phyloP scores from a whole-genome alignment of 768 basidiomycete species.

The Tulasnella sp. region DNA sequence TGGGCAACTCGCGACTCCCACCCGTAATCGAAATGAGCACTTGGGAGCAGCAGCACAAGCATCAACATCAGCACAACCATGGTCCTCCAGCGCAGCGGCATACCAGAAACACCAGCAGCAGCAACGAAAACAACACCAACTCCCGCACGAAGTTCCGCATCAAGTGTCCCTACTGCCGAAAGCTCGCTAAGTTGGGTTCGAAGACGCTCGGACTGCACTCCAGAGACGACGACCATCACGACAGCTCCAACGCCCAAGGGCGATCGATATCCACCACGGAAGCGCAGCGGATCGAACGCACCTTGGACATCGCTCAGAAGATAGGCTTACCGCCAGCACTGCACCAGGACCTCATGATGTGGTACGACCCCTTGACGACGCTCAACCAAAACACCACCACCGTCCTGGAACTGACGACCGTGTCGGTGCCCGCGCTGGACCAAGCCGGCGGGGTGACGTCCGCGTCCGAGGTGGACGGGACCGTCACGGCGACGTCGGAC shows the following conservation, averaged over 20 bases:
- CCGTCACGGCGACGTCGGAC: no score
- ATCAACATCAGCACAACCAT: not conserved
- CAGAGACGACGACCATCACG: not conserved
- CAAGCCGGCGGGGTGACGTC: not conserved
- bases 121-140: not conserved
- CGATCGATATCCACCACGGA: not conserved
- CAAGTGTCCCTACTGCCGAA: not conserved
- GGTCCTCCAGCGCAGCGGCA: not conserved
- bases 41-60: not conserved
- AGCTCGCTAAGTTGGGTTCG: not conserved
- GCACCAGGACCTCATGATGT: slow-evolving; percentile 15
- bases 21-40: not conserved
- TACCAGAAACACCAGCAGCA: not conserved
- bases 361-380: slow-evolving; percentile 22
- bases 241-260: not conserved
- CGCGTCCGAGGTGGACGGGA: no score
- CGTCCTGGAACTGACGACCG: not conserved
- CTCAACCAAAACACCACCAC: slow-evolving; percentile 17
- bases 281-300: slow-evolving; percentile 1
- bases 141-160: not conserved
- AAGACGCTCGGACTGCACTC: not conserved
- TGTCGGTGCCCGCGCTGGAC: not conserved
- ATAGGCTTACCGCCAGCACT: slow-evolving; percentile 22
- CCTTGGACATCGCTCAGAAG: slow-evolving; percentile 8
- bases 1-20: not conserved